Evolutionary conservation across 2,329 filamentous ascomycete genomes (phyloP).

Genomic region (Fusarium sp.): DNA sequence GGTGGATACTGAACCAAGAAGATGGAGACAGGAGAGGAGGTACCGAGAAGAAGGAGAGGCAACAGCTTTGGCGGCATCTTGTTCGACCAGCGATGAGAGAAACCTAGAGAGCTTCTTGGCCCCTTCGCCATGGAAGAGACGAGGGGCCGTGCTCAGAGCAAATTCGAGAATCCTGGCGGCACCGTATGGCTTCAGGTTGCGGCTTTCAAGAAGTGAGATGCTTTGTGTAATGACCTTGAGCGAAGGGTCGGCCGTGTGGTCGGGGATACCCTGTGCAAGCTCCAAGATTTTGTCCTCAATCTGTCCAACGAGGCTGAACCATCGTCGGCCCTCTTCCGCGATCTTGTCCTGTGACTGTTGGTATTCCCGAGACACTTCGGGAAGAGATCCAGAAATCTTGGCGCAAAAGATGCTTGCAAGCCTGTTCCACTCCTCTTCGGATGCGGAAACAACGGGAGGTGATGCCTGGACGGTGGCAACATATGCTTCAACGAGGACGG

Average conservation of each 20-base stretch:
- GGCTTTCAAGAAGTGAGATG: constrained; percentile 58
- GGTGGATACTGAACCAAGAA: constrained; percentile 59
- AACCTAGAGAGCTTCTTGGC: constrained; percentile 55
- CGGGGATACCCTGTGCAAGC: constrained; percentile 33
- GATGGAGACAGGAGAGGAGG: constrained; percentile 74
- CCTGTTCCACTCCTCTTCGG: constrained; percentile 71
- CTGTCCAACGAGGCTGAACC: constrained; percentile 69
- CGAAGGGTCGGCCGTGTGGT: constrained; percentile 49
- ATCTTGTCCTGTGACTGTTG: constrained; percentile 77
- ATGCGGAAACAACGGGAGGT: constrained; percentile 58
- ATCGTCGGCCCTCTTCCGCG: constrained; percentile 73
- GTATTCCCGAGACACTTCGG: constrained; percentile 85
- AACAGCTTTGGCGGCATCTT: constrained; percentile 69
- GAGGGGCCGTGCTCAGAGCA: constrained; percentile 52
- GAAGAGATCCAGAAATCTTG: constrained; percentile 78
- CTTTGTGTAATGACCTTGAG: constrained; percentile 48
- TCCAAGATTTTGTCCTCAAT: constrained; percentile 53
- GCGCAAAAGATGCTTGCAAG: constrained; percentile 73
- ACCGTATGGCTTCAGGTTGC: constrained; percentile 69
- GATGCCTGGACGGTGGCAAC: constrained; percentile 56
- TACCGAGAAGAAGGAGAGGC: constrained; percentile 76
- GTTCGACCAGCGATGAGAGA: constrained; percentile 63
- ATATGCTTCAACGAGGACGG: constrained; percentile 62
- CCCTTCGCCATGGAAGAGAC: constrained; percentile 54
- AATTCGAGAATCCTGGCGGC: constrained; percentile 61